Percentiles rank a stretch among this genome's conserved stretches.
These are phyloP conservation scores for Moricandia moricandioides DNA, from an alignment of 345 rosid species.

Conservation along the genomic window DNA sequence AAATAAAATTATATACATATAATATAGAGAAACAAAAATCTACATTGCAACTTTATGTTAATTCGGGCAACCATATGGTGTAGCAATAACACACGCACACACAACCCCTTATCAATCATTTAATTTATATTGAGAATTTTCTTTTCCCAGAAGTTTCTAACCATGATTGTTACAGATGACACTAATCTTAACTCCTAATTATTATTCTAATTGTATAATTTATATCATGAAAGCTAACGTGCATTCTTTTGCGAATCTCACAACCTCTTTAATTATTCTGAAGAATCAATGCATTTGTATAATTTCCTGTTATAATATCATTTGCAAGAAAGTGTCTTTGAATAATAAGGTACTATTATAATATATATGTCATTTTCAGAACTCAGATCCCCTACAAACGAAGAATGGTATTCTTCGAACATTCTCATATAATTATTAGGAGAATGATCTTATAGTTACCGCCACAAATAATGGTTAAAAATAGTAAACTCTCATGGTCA, in stretches of 20 bases:
- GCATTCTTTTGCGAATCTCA: constrained; percentile 12
- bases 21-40: background rate
- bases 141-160: constrained; percentile 1
- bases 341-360: background rate
- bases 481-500: background rate
- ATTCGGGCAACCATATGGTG: background rate
- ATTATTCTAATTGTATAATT: background rate
- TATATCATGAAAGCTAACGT: background rate
- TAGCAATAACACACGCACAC: background rate
- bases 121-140: background rate
- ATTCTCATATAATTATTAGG: background rate
- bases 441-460: background rate
- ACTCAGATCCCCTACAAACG: background rate
- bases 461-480: background rate
- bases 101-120: background rate
- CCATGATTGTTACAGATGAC: background rate
- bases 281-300: constrained; percentile 23
- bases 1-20: background rate
- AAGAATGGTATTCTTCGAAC: background rate
- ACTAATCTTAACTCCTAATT: constrained; percentile 1
- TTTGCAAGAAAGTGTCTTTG: background rate
- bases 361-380: background rate
- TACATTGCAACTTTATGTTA: background rate
- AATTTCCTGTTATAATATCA: background rate
- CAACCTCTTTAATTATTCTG: constrained; percentile 13